phyloP scores from a whole-genome alignment of 2,329 filamentous ascomycete species.

The Scedosporium apiospermum region DNA sequence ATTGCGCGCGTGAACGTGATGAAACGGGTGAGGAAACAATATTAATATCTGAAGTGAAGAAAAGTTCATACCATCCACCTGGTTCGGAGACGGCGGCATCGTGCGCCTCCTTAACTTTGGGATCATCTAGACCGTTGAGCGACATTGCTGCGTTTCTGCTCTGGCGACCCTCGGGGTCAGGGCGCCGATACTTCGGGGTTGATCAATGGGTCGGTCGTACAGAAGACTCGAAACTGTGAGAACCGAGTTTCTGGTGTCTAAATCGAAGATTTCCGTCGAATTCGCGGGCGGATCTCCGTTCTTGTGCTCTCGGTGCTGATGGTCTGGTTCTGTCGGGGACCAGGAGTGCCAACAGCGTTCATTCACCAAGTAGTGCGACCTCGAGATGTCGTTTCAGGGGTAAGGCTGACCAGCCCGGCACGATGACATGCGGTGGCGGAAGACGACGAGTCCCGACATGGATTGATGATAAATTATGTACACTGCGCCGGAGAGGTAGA shows the following conservation, averaged over 20 bases:
- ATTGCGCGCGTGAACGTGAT: too few species aligned
- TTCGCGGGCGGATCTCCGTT: neutral
- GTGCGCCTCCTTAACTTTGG: constrained; percentile 74
- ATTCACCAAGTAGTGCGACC: neutral
- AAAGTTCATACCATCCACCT: constrained; percentile 78
- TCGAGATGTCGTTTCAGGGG: constrained; percentile 2
- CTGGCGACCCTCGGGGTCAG: constrained; percentile 9
- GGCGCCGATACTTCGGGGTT: constrained; percentile 10
- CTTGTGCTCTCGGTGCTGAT: neutral
- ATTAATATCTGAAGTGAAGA: neutral
- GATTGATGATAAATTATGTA: neutral
- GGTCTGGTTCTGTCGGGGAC: neutral
- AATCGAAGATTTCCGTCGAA: neutral
- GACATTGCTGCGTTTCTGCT: constrained; percentile 54
- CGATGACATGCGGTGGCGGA: neutral
- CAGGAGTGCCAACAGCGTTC: neutral
- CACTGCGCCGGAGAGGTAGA: neutral
- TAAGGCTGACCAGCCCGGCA: neutral
- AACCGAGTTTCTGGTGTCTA: neutral
- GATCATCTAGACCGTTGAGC: constrained; percentile 85
- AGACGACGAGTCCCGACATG: neutral
- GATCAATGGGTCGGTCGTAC: neutral
- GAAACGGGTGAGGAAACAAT: neutral
- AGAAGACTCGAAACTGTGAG: constrained; percentile 4
- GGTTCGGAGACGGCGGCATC: constrained; percentile 70